phyloP scores from a whole-genome alignment of 2,329 filamentous ascomycete genomes.

The Colletotrichum navitas region DNA sequence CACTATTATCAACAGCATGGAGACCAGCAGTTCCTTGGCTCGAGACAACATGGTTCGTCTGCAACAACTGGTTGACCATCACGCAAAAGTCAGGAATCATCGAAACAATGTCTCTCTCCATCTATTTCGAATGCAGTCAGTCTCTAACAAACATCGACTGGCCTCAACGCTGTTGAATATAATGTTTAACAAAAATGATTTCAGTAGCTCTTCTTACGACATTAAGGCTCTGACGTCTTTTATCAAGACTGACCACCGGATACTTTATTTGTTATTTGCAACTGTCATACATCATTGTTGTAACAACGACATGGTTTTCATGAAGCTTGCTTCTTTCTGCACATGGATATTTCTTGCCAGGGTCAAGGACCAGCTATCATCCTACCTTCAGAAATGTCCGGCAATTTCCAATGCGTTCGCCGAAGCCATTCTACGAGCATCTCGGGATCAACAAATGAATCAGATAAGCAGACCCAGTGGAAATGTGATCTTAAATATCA shows the following conservation, averaged over 20 bases:
- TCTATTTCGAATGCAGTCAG: background rate
- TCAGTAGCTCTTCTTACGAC: no score
- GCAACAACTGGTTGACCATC: background rate
- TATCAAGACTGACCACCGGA: background rate
- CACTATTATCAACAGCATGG: background rate
- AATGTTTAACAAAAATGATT: no score
- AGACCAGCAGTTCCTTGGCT: background rate
- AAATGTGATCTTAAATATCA: background rate
- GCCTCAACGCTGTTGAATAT: background rate
- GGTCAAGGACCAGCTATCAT: background rate
- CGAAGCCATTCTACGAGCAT: background rate
- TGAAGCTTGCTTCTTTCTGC: background rate
- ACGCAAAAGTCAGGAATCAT: background rate
- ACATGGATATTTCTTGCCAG: background rate
- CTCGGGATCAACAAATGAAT: background rate
- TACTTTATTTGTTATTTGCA: background rate
- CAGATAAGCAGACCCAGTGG: no score
- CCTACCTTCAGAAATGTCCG: background rate
- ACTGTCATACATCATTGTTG: background rate
- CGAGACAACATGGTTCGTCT: background rate
- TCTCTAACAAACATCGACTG: background rate
- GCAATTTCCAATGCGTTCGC: background rate
- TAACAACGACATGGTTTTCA: background rate
- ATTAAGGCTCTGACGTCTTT: background rate
- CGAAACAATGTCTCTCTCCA: no score